Percentiles rank a stretch among this genome's conserved stretches.
Evolutionary conservation across 2,329 filamentous ascomycete species (phyloP).

Genomic region (Alternaria solani): DNA sequence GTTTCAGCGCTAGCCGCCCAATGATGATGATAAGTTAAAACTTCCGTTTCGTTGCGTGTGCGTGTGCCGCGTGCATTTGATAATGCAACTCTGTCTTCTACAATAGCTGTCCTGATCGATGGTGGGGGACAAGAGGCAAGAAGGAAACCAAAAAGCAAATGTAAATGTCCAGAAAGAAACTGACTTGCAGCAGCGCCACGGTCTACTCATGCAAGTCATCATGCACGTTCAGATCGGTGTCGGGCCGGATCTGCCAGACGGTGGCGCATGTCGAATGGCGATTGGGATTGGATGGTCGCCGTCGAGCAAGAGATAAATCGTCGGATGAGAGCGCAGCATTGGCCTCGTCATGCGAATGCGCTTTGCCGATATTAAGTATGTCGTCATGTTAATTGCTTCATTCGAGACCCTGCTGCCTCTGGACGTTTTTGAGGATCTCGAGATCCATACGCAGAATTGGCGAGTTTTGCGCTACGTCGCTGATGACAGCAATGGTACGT

Average conservation of each 20-base stretch:
- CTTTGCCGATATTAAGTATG: slow-evolving; percentile 1
- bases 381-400: slow-evolving; percentile 11
- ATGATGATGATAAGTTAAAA: slow-evolving; percentile 26
- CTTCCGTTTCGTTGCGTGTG: slow-evolving; percentile 3
- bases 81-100: background rate
- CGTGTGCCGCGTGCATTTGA: slow-evolving; percentile 4
- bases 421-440: slow-evolving; percentile 68
- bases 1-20: slow-evolving; percentile 41
- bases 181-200: slow-evolving; percentile 7
- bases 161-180: slow-evolving; percentile 7
- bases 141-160: slow-evolving; percentile 4
- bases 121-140: background rate
- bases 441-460: slow-evolving; percentile 78
- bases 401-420: slow-evolving; percentile 28
- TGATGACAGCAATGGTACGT: slow-evolving; percentile 77
- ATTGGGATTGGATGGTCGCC: slow-evolving; percentile 1
- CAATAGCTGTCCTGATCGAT: background rate
- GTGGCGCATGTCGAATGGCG: slow-evolving; percentile 10
- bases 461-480: slow-evolving; percentile 73
- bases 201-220: slow-evolving; percentile 17
- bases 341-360: background rate
- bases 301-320: slow-evolving; percentile 3
- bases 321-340: slow-evolving; percentile 1
- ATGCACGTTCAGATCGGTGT: slow-evolving; percentile 15
- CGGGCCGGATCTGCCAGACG: slow-evolving; percentile 2